Conservation (phyloP, 2,329 filamentous ascomycete genomes). For the Aspergillus neotritici region DNA sequence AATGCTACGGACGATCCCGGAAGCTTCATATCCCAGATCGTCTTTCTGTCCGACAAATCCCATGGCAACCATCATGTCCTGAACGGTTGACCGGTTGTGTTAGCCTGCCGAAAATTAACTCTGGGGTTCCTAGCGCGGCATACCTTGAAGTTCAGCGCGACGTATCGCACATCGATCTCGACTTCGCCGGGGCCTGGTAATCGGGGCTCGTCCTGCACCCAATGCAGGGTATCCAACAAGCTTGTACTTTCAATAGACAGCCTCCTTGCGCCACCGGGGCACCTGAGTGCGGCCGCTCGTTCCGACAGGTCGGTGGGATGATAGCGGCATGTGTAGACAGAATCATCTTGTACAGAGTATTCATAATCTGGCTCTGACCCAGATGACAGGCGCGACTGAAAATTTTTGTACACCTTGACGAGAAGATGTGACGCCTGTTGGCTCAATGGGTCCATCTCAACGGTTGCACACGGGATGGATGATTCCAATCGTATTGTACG, state of each 20-base stretch:
- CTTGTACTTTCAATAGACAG: not conserved
- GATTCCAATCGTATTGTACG: slow-evolving; percentile 21
- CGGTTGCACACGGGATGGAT: slow-evolving; percentile 12
- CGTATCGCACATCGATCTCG: slow-evolving; percentile 3
- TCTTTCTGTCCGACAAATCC: slow-evolving; percentile 1
- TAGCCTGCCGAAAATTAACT: no score
- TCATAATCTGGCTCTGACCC: slow-evolving; percentile 14
- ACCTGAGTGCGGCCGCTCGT: no score
- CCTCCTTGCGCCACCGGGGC: not conserved
- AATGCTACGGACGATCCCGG: not conserved
- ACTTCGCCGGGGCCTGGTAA: not conserved
- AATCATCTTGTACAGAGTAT: slow-evolving; percentile 19
- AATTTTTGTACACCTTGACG: not conserved
- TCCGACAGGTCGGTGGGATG: not conserved
- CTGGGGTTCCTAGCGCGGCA: no score
- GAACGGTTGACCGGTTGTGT: no score
- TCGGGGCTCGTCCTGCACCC: not conserved
- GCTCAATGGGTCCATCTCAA: slow-evolving; percentile 17
- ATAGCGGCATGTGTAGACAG: slow-evolving; percentile 16
- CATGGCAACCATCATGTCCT: slow-evolving; percentile 8
- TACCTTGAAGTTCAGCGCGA: slow-evolving; percentile 7
- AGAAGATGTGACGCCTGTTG: not conserved
- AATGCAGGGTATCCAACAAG: not conserved
- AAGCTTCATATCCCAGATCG: slow-evolving; percentile 1
- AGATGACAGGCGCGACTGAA: not conserved